Evolutionary conservation across 192 early-diverging fungal genomes (phyloP).

Genomic region (Rhizoclosmatium sp.): DNA sequence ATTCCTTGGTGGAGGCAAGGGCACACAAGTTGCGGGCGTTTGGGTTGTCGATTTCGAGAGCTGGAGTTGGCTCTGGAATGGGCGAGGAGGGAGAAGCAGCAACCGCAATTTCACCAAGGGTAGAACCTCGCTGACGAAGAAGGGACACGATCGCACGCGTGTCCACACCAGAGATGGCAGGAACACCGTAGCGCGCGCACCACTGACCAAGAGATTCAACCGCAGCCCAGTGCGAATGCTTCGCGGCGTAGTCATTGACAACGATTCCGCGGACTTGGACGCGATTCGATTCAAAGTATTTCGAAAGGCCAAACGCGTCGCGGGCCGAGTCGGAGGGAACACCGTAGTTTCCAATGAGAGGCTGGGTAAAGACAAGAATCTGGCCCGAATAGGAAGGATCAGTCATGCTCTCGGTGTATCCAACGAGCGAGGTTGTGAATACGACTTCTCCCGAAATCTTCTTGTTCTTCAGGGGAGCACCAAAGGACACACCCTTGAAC

Average conservation of each 20-base stretch:
- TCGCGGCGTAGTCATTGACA: conserved; percentile 89
- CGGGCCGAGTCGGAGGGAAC: conserved; percentile 72
- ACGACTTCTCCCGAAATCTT: conserved; percentile 88
- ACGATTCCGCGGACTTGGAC: conserved; percentile 90
- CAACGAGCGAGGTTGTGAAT: conserved; percentile 93
- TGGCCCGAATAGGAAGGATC: conserved; percentile 97
- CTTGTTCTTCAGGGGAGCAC: conserved; percentile 64
- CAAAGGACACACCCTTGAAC: conserved; percentile 89
- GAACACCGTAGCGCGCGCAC: conserved; percentile 83
- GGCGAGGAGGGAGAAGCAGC: conserved; percentile 59
- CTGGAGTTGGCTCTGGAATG: conserved; percentile 40
- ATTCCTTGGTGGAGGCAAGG: conserved; percentile 77
- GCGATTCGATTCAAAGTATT: conserved; percentile 85
- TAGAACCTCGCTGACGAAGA: conserved; percentile 86
- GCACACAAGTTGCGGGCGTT: conserved; percentile 79
- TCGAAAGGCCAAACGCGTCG: conserved; percentile 83
- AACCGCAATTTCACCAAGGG: conserved; percentile 78
- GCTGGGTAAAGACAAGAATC: conserved; percentile 96
- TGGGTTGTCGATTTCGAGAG: conserved; percentile 69
- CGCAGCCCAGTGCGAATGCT: conserved; percentile 95
- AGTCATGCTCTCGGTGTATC: conserved; percentile 97
- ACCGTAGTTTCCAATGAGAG: conserved; percentile 96
- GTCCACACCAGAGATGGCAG: conserved; percentile 90
- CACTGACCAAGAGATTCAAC: conserved; percentile 88
- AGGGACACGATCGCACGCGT: conserved; percentile 89